Base-by-base conservation (phyloP, 257 asterid genomes). In the Euphrasia confusa region DNA sequence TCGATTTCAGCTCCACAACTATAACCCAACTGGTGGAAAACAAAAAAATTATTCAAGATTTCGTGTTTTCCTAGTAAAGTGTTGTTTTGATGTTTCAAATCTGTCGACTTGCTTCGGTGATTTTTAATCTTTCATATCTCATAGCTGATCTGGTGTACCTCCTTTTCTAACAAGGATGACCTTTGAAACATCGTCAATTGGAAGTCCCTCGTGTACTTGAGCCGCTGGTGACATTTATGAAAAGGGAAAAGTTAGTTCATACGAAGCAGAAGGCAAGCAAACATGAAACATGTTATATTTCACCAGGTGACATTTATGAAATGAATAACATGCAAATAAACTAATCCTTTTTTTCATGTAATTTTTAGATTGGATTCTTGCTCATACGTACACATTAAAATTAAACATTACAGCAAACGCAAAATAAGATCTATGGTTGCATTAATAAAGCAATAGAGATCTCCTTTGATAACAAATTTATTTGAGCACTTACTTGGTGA, bases 181-280 rank as follows among this genome's bases (percentile, higher is more conserved):
- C 61, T 35, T 15, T 56, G 28, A 30, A 56, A 56, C 42, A 56
- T 56, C 2, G 61, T 56, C 61, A 56, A 56, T 42, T 56, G 61
- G 42, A 26, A n/a, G 17, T 56, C 61, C 61, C 61, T 56, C 18
- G 61, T 56, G 21, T 56, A 56, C 61, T 56, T 56, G 39, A 56
- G 61, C 61, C 30, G 30, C 61, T 56, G 61, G 15, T 28, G 10
- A 56, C 24, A 21, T 21, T 21, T 56, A 45, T 11, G 15, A 42
- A 42, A 45, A 35, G 40, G 35, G 12, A 52, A 56, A 56, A 5
- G 11, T 27, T 6, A 4, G 61, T 27, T 27, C 17, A 12, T 27
- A 27, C 3, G 6, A 27, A n/a, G 39, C 61, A 56, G 21, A 27
- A 56, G 10, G 2, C 5, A 10, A 28, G 10, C 48, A 10, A 10